Conservation (phyloP, 2,329 filamentous ascomycete species). For the Trichoderma atrobrunneum region DNA sequence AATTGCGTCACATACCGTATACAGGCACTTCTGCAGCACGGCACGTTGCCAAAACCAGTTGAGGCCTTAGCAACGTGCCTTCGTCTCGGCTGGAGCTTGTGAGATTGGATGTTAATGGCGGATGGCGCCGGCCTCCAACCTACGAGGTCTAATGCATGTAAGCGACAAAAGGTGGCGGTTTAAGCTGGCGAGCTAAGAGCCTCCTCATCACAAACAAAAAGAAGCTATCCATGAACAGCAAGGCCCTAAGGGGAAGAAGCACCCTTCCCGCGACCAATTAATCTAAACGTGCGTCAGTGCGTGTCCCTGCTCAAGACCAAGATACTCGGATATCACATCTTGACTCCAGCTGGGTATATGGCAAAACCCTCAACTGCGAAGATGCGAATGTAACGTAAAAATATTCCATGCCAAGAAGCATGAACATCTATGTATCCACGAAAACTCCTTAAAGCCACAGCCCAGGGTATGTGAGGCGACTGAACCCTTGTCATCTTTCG, state of each 20-base stretch:
- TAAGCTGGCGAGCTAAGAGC: not conserved
- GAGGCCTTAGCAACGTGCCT: not conserved
- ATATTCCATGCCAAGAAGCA: not conserved
- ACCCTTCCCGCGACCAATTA: not conserved
- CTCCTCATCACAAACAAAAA: not conserved
- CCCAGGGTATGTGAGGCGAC: not conserved
- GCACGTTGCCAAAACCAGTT: not conserved
- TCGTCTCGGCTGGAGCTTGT: not conserved
- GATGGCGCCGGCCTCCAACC: not conserved
- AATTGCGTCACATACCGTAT: not conserved
- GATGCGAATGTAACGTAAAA: not conserved
- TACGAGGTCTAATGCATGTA: not conserved
- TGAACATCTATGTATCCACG: not conserved
- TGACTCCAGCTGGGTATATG: not conserved
- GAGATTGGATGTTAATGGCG: not conserved
- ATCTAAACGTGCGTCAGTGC: not conserved
- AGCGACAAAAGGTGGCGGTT: not conserved
- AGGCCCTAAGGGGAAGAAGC: not conserved
- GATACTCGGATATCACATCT: not conserved
- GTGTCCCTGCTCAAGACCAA: not conserved
- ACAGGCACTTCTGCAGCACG: not conserved
- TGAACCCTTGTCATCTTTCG: not conserved
- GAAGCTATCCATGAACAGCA: not conserved
- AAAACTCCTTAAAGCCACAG: not conserved
- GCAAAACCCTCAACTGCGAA: not conserved